Evolutionary conservation across 352 stramenopile genomes (phyloP), one percentile per base, ranked within the genome.

Genomic region (Plasmopara muralis): DNA sequence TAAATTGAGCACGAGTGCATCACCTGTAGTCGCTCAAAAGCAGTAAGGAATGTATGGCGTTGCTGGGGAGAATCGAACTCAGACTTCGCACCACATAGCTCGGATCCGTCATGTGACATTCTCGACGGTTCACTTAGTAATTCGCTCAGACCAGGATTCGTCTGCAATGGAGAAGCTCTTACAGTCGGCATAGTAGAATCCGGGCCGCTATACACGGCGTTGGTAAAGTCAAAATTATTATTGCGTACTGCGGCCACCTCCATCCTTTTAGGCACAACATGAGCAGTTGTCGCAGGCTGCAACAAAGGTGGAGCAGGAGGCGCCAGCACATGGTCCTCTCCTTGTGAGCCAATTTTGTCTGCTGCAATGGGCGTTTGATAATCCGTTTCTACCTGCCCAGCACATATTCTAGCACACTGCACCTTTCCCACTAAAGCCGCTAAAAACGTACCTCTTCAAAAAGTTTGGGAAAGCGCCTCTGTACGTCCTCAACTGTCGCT

Each of bases 1-100:
- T 7, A 37, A 20, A 9, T 9, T 10, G n/a, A 15, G 20, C n/a
- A 29, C 14, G 15, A 9, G 6, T 9, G 33, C 29, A 4, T 43
- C 8, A 88, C 78, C 57, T 85, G 70, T 4, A 93, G 66, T 48
- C 72, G 79, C 49, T 90, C 72, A 2, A 70, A 64, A 38, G 82
- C 82, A 8, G 82, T 93, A 35, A 81, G 65, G 53, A 93, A 93
- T 1, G 79, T 72, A 44, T 82, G 89, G 9, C 34, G 56, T 48
- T 72, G 66, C 20, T 50, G 50, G 2, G 20, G 8, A 0, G 49
- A 38, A 41, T 44, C 62, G 29, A 48, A 38, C 13, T 40, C 47
- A 39, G 62, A 60, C 13, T 51, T 35, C 10, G 31, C 31, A 31
- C 52, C 52, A 33, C 59, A 71, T 12, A 65, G 34, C 39, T 68